Conservation (phyloP, 257 asterid species). For the Lavandula angustifolia region DNA sequence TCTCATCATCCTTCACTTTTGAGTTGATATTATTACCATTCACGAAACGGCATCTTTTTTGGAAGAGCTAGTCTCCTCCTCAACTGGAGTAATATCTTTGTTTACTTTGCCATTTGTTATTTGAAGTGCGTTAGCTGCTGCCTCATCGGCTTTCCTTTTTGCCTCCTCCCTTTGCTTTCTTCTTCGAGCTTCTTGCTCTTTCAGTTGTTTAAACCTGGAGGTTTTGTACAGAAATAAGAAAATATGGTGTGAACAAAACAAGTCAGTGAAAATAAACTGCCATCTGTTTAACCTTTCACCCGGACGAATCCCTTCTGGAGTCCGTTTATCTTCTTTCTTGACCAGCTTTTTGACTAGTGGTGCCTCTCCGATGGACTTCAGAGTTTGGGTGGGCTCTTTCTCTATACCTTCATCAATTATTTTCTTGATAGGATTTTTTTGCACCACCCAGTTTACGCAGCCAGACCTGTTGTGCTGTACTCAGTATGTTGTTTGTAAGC, state of each 20-base stretch:
- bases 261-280: slow-evolving; percentile 14
- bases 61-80: slow-evolving; percentile 37
- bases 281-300: slow-evolving; percentile 75
- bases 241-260: slow-evolving; percentile 5
- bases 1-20: slow-evolving; percentile 40
- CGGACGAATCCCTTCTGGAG: slow-evolving; percentile 66
- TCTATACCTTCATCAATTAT: slow-evolving; percentile 44
- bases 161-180: slow-evolving; percentile 72
- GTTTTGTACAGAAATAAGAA: slow-evolving; percentile 20
- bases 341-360: slow-evolving; percentile 39
- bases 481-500: slow-evolving; percentile 91
- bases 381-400: slow-evolving; percentile 50
- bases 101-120: slow-evolving; percentile 36
- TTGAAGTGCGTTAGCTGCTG: slow-evolving; percentile 38
- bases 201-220: slow-evolving; percentile 81
- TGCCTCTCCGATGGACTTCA: slow-evolving; percentile 54
- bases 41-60: slow-evolving; percentile 33
- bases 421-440: slow-evolving; percentile 51
- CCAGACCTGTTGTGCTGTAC: slow-evolving; percentile 91
- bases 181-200: slow-evolving; percentile 83
- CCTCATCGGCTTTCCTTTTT: slow-evolving; percentile 52
- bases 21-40: slow-evolving; percentile 49
- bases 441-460: slow-evolving; percentile 94
- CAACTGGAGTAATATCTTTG: slow-evolving; percentile 33
- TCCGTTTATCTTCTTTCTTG: slow-evolving; percentile 44